Base-by-base conservation (phyloP, 2,329 filamentous ascomycete genomes). In the Nigrospora sphaerica region DNA sequence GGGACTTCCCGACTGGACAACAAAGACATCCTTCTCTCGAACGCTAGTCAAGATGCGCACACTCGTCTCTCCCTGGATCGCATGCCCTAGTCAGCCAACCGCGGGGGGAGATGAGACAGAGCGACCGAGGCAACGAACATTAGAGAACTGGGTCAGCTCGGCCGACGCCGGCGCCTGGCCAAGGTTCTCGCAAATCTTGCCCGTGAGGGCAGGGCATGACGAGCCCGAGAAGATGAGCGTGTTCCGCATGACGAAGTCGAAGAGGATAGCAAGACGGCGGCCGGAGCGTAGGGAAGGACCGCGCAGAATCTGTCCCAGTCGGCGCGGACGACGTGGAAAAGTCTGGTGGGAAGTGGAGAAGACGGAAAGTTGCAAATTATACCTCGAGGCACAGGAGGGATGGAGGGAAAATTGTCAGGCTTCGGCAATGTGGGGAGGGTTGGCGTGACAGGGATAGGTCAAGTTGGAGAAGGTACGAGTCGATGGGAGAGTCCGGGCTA, bases 1-100 rank as follows among this genome's bases (percentile, higher is more conserved):
- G 63, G 83, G 78, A 70, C 93, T 96, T 54, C 93, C 93, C 52
- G 92, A 97, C 74, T 98, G 93, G 50, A 98, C 86, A 64, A 98
- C 92, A 68, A 97, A 98, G 59, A 98, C 92, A 78, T 98, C 92
- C 68, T 97, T 95, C 65, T 98, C 95, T 57, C 93, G 87, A 54
- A 98, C 90, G 66, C 81, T 85, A 40, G 79, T 83, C 63, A 84
- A 62, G 61, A 85, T 84, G 59, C 80, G 78, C 57, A 85, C 81
- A 60, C 80, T 84, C 49, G 81, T 85, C 70, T 85, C 81, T 68
- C 81, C 81, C 80, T 83, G 64, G 48, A 54, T 36, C 6, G 14
- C 13, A 36, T 36, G 18, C 23, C 13, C 40, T 13, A 32, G 40
- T 17, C 40, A 52, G 51, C 47, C 49, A 43, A 50, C 43, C 54